Percentiles rank a stretch among this genome's conserved stretches.
Conservation (phyloP, 2,329 filamentous ascomycete species). For the Stenocarpella maydis region DNA sequence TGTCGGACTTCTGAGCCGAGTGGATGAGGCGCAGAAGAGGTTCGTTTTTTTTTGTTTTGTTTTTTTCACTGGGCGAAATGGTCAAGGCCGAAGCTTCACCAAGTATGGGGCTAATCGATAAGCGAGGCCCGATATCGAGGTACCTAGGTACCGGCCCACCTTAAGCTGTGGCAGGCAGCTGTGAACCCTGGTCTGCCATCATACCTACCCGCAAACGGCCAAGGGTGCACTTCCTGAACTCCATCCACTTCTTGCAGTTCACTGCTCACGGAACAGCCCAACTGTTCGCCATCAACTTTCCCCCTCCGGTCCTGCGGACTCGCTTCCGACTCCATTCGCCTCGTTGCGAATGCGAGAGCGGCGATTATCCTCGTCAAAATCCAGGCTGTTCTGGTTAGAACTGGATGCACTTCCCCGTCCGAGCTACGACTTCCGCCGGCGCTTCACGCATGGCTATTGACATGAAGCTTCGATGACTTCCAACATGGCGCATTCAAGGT, state of each 20-base stretch:
- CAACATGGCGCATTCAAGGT: conserved; percentile 44
- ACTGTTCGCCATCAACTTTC: conserved; percentile 14
- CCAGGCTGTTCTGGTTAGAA: conserved; percentile 23
- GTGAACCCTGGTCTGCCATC: conserved; percentile 22
- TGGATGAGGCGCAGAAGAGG: conserved; percentile 1
- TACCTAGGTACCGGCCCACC: conserved; percentile 18
- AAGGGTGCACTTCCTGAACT: conserved; percentile 26
- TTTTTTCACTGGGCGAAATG: conserved; percentile 19
- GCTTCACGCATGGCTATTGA: conserved; percentile 36
- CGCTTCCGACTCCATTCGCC: background rate
- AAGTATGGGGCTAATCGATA: conserved; percentile 29
- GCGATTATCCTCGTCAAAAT: background rate
- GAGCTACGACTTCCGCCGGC: conserved; percentile 7
- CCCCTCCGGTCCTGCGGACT: background rate
- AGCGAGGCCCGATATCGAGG: conserved; percentile 13
- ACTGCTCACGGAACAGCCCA: background rate
- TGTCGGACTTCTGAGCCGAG: background rate
- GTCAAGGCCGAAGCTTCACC: conserved; percentile 20
- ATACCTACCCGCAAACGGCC: conserved; percentile 21
- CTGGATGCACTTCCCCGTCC: conserved; percentile 20
- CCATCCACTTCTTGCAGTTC: conserved; percentile 11
- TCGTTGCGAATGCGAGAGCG: conserved; percentile 12
- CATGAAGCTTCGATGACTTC: conserved; percentile 41
- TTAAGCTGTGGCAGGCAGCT: conserved; percentile 27
- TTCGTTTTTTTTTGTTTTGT: conserved; percentile 27